Evolutionary conservation across 495 filamentous ascomycete genomes (phyloP), one percentile per base, ranked within the genome.

Genomic region (Lepidopterella palustris): DNA sequence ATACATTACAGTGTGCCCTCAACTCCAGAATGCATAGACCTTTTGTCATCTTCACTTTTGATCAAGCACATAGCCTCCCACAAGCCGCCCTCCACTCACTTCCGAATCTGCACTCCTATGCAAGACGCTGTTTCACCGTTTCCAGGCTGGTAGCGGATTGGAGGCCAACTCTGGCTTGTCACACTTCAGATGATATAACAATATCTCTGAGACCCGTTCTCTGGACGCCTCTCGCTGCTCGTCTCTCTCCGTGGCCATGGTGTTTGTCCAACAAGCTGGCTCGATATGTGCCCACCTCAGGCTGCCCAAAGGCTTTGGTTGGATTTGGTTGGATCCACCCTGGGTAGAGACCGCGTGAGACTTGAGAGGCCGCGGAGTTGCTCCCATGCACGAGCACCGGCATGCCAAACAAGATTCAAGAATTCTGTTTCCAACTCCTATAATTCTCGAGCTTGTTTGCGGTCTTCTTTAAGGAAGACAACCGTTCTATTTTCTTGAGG

Each of bases 71-170:
- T 42, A 2, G 10, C 35, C 2, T 42, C 9, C 35, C 35, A 18
- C 35, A 3, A 26, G 47, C 25, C 21, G 47, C 20, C 26, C 47
- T 50, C 25, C 47, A 27, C 21, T 24, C 24, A 27, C 18, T 25
- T 50, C 47, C 47, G 47, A 50, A 50, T 49, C 45, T 49, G 45
- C 45, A 50, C 25, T 15, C 2, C 47, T 6, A 50, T 50, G 47
- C 47, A 50, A 15, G 8, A 8, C 5, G 3, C n/a, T 50, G 47
- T 50, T 50, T 50, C 47, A 50, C 47, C 6, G 24, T 13, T 24
- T 15, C 25, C 23, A 24, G 23, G 20, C 24, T 15, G 21, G 26
- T 26, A 25, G 20, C 47, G 8, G 15, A 50, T 25, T 13, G 20
- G 21, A 24, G 15, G n/a, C 6, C 15, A 4, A 9, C 0, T 24